These are phyloP conservation scores for Graphiopsis chlorocephala DNA, from an alignment of 2,329 filamentous ascomycete genomes.

Conservation along the genomic window DNA sequence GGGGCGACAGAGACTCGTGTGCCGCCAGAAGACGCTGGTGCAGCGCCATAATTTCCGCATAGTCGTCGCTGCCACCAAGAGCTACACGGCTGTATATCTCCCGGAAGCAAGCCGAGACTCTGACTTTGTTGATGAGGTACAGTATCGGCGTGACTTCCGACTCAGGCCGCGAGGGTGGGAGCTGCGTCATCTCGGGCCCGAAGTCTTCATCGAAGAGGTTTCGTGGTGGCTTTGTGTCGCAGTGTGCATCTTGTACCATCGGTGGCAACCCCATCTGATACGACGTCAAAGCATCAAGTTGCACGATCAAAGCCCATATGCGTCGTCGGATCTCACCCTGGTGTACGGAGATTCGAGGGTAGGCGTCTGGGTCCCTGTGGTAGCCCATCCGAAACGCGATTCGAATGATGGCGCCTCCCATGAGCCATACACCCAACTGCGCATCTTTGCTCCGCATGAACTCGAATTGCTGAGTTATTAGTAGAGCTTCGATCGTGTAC, in stretches of 20 bases:
- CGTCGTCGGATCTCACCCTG: slow-evolving; percentile 1
- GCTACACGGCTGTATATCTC: not conserved
- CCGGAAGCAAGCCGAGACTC: not conserved
- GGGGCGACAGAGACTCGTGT: not conserved
- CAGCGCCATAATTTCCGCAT: not conserved
- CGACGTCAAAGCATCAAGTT: not conserved
- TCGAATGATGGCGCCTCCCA: not conserved
- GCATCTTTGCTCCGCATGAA: not conserved
- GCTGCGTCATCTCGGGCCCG: not conserved
- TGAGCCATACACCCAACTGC: not conserved
- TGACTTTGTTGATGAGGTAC: not conserved
- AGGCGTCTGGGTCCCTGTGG: not conserved
- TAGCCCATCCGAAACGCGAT: not conserved
- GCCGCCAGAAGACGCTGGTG: not conserved
- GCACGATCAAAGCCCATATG: not conserved
- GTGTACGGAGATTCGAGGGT: not conserved
- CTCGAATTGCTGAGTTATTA: not conserved
- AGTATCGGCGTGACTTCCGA: not conserved
- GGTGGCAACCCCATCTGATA: not conserved
- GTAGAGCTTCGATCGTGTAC: not conserved
- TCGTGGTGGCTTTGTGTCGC: not conserved
- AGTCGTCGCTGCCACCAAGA: not conserved
- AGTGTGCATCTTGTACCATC: not conserved
- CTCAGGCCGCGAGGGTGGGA: not conserved
- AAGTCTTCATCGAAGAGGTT: slow-evolving; percentile 3